A percentile compares a stretch with the other conserved stretches of the same genome.
Evolutionary conservation across 352 stramenopile genomes (phyloP).

Genomic region (Pythium volutum): DNA sequence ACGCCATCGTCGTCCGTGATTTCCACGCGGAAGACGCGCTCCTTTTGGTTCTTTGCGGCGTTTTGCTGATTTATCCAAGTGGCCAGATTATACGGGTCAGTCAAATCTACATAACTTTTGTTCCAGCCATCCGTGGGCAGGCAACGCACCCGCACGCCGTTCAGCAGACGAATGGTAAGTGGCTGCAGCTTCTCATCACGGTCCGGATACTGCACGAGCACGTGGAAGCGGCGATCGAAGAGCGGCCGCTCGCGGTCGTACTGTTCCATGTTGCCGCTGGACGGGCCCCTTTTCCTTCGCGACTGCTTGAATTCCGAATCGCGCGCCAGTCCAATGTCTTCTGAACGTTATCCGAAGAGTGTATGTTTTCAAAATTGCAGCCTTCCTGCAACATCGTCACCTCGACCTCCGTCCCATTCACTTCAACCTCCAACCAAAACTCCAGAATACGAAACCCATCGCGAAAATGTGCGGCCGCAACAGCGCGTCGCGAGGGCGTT

Average conservation of each 20-base stretch:
- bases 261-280: slow-evolving; percentile 56
- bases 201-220: slow-evolving; percentile 80
- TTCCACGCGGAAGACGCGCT: slow-evolving; percentile 90
- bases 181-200: slow-evolving; percentile 74
- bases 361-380: slow-evolving; percentile 7
- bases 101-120: not conserved
- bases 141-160: slow-evolving; percentile 57
- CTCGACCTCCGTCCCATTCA: not conserved
- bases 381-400: slow-evolving; percentile 14
- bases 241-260: slow-evolving; percentile 76
- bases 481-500: not conserved
- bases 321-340: slow-evolving; percentile 21
- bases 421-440: not conserved
- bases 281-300: no score
- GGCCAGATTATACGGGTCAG: not conserved
- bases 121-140: not conserved
- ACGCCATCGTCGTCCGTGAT: slow-evolving; percentile 91
- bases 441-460: slow-evolving; percentile 3
- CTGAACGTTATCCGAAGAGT: slow-evolving; percentile 17
- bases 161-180: slow-evolving; percentile 75
- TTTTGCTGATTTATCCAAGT: slow-evolving; percentile 79
- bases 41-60: slow-evolving; percentile 74
- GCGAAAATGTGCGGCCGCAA: not conserved
- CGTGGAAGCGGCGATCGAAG: slow-evolving; percentile 79
- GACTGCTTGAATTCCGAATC: slow-evolving; percentile 24